Conservation (phyloP, 2,329 filamentous ascomycete genomes). For the Trichophyton mentagrophytes region DNA sequence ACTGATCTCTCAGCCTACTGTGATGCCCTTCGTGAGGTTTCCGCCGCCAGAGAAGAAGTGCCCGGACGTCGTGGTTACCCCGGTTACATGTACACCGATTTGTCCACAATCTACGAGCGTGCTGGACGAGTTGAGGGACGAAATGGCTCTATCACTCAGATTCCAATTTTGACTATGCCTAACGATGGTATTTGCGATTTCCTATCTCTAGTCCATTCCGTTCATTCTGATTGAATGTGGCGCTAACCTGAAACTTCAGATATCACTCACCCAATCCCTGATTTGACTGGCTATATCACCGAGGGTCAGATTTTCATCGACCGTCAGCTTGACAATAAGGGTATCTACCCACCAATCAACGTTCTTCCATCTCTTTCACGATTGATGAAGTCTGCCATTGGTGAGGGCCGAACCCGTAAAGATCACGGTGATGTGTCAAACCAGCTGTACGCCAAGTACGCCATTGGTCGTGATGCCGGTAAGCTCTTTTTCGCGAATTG, state of each 20-base stretch:
- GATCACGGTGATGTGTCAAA: constrained; percentile 98
- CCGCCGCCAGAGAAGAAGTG: constrained; percentile 94
- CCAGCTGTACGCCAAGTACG: constrained; percentile 98
- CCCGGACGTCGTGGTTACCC: constrained; percentile 98
- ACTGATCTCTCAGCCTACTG: constrained; percentile 98
- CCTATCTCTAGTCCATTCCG: neutral
- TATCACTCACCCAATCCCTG: constrained; percentile 97
- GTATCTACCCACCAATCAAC: constrained; percentile 97
- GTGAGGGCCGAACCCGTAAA: constrained; percentile 88
- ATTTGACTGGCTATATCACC: constrained; percentile 97
- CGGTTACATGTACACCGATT: constrained; percentile 99
- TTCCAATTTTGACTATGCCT: constrained; percentile 97
- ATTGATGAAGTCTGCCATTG: constrained; percentile 99
- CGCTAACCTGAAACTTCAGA: constrained; percentile 36
- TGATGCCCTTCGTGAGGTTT: constrained; percentile 96
- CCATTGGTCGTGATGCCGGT: constrained; percentile 87
- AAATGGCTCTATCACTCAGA: constrained; percentile 97
- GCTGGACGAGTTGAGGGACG: constrained; percentile 93
- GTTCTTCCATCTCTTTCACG: constrained; percentile 93
- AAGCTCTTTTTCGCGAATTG: constrained; percentile 14
- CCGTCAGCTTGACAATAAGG: constrained; percentile 85
- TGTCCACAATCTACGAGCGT: constrained; percentile 99
- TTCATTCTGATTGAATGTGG: constrained; percentile 5
- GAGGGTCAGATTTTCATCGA: constrained; percentile 98
- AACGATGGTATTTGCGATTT: constrained; percentile 58